Base-by-base conservation (phyloP, 2,329 filamentous ascomycete genomes). In the Apiospora marii region DNA sequence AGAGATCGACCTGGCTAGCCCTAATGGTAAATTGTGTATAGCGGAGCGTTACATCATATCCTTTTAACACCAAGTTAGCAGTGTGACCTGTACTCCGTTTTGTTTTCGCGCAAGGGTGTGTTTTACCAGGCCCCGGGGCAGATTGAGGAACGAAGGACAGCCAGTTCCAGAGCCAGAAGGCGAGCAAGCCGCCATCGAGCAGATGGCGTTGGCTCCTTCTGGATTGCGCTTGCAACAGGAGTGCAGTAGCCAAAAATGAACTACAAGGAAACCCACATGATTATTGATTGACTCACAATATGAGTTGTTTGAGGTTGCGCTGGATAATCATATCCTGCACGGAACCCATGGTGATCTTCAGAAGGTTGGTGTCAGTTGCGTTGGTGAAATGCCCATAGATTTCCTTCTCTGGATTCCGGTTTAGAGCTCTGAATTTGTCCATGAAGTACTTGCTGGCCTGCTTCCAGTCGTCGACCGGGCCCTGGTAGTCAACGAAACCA, bases 311-410 rank as follows among this genome's bases (percentile, higher is more conserved):
- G 72, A 95, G 87, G 81, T 95, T 95, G 81, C 92, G 92, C 83
- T 95, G 93, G 79, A 95, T 94, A 78, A 95, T 94, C 91, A 94
- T 96, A 81, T 96, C 93, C 83, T 96, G 93, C 71, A 96, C 93
- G 14, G 92, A 94, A 75, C 90, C 88, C 94, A 96, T 96, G 51
- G 94, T 96, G 75, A 94, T 94, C 84, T 95, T 95, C 76, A 96
- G 87, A 74, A 96, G 84, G 79, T 94, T 94, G 46, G 93, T 91
- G 77, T 90, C 89, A 69, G 88, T 91, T 12, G 89, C 89, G 75
- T 90, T 90, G 67, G 89, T 90, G 71, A 90, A 90, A 79, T 91
- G 88, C 67, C 88, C 88, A 77, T 90, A 91, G 13, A 91, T 90
- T 77, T 90, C 88, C 82, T 90, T 90, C 74, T 90, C 88, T 6